phyloP scores from a whole-genome alignment of 768 basidiomycete species.

The Tubosaeta brunneosetosa region DNA sequence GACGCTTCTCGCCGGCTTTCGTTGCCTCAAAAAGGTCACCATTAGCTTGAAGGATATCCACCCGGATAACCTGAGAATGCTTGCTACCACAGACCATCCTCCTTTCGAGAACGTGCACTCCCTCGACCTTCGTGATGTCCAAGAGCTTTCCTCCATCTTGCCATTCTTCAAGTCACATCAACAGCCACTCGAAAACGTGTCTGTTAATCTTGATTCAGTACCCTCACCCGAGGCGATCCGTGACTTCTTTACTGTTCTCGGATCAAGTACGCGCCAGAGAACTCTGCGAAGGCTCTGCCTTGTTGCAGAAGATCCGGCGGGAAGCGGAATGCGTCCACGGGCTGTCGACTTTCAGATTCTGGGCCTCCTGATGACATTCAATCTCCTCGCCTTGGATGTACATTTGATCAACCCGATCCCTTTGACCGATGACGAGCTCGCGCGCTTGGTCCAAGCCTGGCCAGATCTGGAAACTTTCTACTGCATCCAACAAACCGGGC shows the following conservation, averaged over 20 bases:
- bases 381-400: background rate
- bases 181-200: background rate
- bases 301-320: background rate
- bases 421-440: background rate
- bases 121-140: background rate
- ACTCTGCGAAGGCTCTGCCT: background rate
- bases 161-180: background rate
- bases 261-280: background rate
- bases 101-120: background rate
- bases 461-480: background rate
- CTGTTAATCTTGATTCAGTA: background rate
- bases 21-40: background rate
- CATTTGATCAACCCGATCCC: background rate
- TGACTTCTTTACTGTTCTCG: background rate
- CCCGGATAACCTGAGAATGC: background rate
- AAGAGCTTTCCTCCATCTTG: background rate
- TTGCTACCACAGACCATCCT: background rate
- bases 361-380: background rate
- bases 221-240: background rate
- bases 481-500: background rate
- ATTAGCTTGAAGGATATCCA: background rate
- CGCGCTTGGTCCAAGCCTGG: background rate
- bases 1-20: background rate
- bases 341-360: background rate
- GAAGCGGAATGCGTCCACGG: too few relatives aligned